Percentiles rank a stretch among this genome's conserved stretches.
These are phyloP conservation scores for Collybia mongolica DNA, from an alignment of 768 basidiomycete genomes.

Conservation along the genomic window DNA sequence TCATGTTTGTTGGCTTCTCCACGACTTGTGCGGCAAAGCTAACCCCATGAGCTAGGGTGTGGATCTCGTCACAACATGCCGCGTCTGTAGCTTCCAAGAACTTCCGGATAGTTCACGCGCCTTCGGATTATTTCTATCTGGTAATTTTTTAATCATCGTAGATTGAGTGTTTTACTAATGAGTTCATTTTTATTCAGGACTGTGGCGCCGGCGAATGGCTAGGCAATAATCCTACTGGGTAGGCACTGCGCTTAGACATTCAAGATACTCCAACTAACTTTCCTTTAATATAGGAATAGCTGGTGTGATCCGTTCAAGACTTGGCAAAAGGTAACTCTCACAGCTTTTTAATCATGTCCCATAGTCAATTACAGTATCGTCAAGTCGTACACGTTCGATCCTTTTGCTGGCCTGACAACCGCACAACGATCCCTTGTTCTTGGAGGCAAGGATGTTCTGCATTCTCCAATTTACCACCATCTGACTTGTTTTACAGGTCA, in stretches of 20 bases:
- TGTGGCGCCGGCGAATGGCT: slow-evolving; percentile 75
- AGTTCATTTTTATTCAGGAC: slow-evolving; percentile 37
- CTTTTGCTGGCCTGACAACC: slow-evolving; percentile 50
- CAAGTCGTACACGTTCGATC: slow-evolving; percentile 69
- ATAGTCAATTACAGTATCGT: neutral
- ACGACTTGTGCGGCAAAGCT: neutral
- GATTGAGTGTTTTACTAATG: slow-evolving; percentile 14
- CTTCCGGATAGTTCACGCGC: slow-evolving; percentile 61
- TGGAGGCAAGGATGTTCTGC: slow-evolving; percentile 48
- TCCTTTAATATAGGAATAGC: slow-evolving; percentile 40
- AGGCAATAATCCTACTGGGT: slow-evolving; percentile 45
- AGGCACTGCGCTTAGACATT: slow-evolving; percentile 9
- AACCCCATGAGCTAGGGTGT: slow-evolving; percentile 43
- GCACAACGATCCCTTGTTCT: slow-evolving; percentile 55
- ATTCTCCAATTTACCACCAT: neutral
- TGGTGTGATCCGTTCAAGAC: slow-evolving; percentile 83
- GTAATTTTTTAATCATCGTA: slow-evolving; percentile 22
- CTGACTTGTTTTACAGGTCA: slow-evolving; percentile 34
- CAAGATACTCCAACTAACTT: neutral
- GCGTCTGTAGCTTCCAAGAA: slow-evolving; percentile 56
- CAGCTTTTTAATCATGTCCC: neutral
- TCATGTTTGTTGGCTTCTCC: slow-evolving; percentile 43
- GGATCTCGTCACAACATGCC: slow-evolving; percentile 66
- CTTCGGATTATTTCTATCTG: slow-evolving; percentile 82
- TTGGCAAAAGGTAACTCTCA: slow-evolving; percentile 59